phyloP scores from a whole-genome alignment of 1,284 basidiomycete species.

The Naganishia sp. region DNA sequence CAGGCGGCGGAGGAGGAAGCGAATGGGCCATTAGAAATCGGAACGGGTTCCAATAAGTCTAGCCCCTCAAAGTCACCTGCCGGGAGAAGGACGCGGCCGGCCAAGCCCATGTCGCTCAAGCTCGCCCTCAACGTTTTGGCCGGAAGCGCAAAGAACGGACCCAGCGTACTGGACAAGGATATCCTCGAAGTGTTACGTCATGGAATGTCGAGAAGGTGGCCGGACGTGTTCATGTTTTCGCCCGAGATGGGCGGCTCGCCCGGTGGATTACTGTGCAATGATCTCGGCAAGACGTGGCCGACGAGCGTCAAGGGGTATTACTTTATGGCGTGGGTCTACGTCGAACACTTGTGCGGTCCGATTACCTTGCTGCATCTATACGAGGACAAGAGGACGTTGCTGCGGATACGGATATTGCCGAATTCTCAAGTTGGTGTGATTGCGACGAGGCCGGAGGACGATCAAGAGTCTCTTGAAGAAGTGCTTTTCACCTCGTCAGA shows the following conservation, averaged over 20 bases:
- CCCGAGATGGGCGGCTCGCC: slow-evolving; percentile 36
- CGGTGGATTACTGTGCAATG: slow-evolving; percentile 42
- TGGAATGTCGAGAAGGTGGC: slow-evolving; percentile 46
- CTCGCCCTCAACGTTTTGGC: slow-evolving; percentile 19
- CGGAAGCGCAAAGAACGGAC: slow-evolving; percentile 29
- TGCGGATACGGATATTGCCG: slow-evolving; percentile 49
- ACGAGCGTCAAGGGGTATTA: slow-evolving; percentile 46
- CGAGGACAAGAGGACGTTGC: slow-evolving; percentile 42
- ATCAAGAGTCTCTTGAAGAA: slow-evolving; percentile 37
- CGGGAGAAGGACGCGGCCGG: slow-evolving; percentile 11
- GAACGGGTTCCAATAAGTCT: neutral
- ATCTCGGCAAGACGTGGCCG: slow-evolving; percentile 47
- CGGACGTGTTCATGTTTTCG: slow-evolving; percentile 47
- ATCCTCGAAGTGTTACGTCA: slow-evolving; percentile 45
- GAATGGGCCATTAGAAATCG: neutral
- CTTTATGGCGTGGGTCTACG: slow-evolving; percentile 51
- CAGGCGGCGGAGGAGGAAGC: neutral
- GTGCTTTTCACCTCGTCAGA: slow-evolving; percentile 47
- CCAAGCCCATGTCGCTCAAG: slow-evolving; percentile 22
- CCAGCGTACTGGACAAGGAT: slow-evolving; percentile 39
- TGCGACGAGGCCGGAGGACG: slow-evolving; percentile 30
- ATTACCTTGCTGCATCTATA: slow-evolving; percentile 48
- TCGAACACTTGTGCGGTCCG: slow-evolving; percentile 47
- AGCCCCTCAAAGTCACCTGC: slow-evolving; percentile 19
- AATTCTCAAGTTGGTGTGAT: slow-evolving; percentile 51